phyloP scores from a whole-genome alignment of 2,329 filamentous ascomycete genomes.

The Teratosphaeria epicoccoides region DNA sequence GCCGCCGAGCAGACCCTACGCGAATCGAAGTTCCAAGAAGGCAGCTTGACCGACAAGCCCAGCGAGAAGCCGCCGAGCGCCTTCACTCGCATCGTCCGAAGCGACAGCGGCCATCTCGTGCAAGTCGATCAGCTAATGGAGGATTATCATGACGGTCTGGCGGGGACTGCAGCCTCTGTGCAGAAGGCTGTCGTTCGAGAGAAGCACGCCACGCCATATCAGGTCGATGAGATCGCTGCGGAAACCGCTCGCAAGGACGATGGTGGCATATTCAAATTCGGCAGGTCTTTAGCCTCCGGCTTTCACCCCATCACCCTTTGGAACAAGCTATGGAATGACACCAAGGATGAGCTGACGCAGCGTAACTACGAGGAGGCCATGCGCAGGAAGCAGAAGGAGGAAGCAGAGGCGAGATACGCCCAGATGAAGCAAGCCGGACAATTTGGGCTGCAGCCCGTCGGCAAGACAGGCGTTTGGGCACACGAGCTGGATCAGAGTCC shows the following conservation, averaged over 20 bases:
- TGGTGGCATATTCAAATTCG: slow-evolving; percentile 44
- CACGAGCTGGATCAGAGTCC: slow-evolving; percentile 1
- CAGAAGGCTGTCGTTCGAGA: slow-evolving; percentile 13
- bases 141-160: slow-evolving; percentile 24
- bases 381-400: slow-evolving; percentile 33
- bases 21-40: slow-evolving; percentile 62
- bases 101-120: slow-evolving; percentile 21
- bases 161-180: slow-evolving; percentile 6
- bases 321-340: slow-evolving; percentile 37
- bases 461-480: not conserved
- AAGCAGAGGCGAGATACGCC: slow-evolving; percentile 42
- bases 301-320: slow-evolving; percentile 45
- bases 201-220: slow-evolving; percentile 12
- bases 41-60: slow-evolving; percentile 73
- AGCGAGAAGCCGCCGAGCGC: slow-evolving; percentile 60
- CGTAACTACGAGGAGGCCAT: slow-evolving; percentile 30
- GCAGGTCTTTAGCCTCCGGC: slow-evolving; percentile 42
- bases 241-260: slow-evolving; percentile 26
- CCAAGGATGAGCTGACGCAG: slow-evolving; percentile 31
- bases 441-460: slow-evolving; percentile 22
- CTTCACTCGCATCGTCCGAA: slow-evolving; percentile 43
- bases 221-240: slow-evolving; percentile 12
- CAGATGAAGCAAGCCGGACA: slow-evolving; percentile 45
- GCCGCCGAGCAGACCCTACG: slow-evolving; percentile 25
- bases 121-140: slow-evolving; percentile 30